phyloP scores from a whole-genome alignment of 139 green algal genomes.

The Auxenochlorella protothecoides region DNA sequence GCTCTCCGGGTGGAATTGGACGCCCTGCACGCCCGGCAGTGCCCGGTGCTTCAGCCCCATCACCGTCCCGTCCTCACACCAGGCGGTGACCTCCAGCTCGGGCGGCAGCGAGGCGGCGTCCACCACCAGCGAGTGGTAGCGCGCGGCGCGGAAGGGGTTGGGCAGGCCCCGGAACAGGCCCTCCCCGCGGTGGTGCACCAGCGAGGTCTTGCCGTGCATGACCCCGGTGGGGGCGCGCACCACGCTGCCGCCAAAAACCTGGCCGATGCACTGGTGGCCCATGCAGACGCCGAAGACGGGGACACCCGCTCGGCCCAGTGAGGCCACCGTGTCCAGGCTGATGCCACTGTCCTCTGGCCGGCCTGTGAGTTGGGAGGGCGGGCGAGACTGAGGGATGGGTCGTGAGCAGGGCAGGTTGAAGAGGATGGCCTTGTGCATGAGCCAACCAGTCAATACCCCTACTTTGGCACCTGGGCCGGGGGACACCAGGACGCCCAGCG shows the following conservation, averaged over 20 bases:
- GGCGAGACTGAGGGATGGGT: neutral
- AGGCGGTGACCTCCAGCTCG: constrained; percentile 89
- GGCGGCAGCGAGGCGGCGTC: constrained; percentile 76
- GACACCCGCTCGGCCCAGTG: constrained; percentile 65
- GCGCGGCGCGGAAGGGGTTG: constrained; percentile 74
- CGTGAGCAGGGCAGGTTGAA: neutral
- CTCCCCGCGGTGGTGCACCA: constrained; percentile 70
- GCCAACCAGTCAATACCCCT: neutral
- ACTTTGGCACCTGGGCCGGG: constrained; percentile 70
- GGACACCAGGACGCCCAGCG: constrained; percentile 83
- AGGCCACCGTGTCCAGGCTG: constrained; percentile 68
- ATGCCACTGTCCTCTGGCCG: constrained; percentile 88
- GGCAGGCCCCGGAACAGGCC: constrained; percentile 50
- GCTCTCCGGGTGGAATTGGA: constrained; percentile 97
- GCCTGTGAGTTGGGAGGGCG: constrained; percentile 28
- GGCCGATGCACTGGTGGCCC: constrained; percentile 97
- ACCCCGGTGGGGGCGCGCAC: constrained; percentile 82
- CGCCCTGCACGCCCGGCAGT: constrained; percentile 65
- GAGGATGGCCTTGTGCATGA: neutral
- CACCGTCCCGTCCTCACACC: constrained; percentile 94
- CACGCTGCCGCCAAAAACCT: constrained; percentile 67
- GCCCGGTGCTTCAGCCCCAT: constrained; percentile 84
- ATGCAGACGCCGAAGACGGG: constrained; percentile 98
- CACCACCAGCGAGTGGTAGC: constrained; percentile 94
- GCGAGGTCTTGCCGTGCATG: constrained; percentile 95